Evolutionary conservation across 1,284 basidiomycete genomes (phyloP), one percentile per base, ranked within the genome.

Genomic region (Apiotrichum gamsii): DNA sequence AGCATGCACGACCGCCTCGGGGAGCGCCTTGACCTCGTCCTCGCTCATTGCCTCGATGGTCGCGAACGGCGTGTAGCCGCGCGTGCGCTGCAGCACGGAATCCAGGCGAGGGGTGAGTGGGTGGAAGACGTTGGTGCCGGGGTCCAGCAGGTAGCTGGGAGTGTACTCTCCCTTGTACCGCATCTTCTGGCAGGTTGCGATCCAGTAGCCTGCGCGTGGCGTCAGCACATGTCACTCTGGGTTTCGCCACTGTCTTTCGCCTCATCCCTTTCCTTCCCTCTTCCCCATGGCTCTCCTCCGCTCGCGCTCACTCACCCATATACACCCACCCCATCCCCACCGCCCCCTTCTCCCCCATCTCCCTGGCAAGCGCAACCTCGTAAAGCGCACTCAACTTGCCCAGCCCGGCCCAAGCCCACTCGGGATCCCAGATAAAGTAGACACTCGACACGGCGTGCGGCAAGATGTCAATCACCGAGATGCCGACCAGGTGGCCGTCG

Each of bases 131-230:
- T 86, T 85, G 1, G 83, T 83, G 63, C 84, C 86, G 9, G 91
- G 89, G 70, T 99, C 94, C 13, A 85, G 81, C 8, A 99, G 77
- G 62, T 81, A 88, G 5, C 89, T 91, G 0, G 95, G 94, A 0
- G 76, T 67, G 58, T 93, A 98, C 45, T 94, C 87, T 20, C 83
- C 90, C 70, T 99, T 99, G 74, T 98, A 98, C 50, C 79, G 78
- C 95, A 98, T 98, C 73, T 99, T 99, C 45, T 76, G 80, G 61
- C 93, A 98, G 0, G 84, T 82, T 57, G 94, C 80, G 42, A 96
- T 85, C 70, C 95, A 96, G 69, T 83, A 95, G 3, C 91, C 90
- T 93, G 55, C 3, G 25, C 8, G 25, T 28, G 16, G 28, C n/a
- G 18, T 19, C 34, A n/a, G 8, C 34, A 35, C 5, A 29, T 29